Base-by-base conservation (phyloP, 1,284 basidiomycete genomes). In the Vanrija pseudolonga region DNA sequence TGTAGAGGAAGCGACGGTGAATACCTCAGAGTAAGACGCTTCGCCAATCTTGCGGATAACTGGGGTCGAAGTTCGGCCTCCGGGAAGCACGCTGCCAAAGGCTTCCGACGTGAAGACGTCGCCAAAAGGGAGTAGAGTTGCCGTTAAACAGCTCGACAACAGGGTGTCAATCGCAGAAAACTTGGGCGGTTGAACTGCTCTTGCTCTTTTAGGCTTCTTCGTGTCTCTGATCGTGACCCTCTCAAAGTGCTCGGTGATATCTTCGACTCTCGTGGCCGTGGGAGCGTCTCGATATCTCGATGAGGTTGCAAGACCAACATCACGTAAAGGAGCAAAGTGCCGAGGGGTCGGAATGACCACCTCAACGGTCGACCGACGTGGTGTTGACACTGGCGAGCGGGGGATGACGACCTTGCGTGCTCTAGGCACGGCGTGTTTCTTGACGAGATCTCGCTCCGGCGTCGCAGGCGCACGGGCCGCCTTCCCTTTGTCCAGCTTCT, bases 21-120 rank as follows among this genome's bases (percentile, higher is more conserved):
- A 98, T n/a, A 98, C 96, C 70, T 98, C 95, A 0, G 92, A 96
- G 74, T 89, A 98, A 46, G 89, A 92, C 12, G 95, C 95, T 77
- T 98, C 95, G 44, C 94, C 95, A 50, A 97, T 86, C 77, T 98
- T 98, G 59, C 78, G 80, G 72, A 90, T 50, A 5, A 38, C 23
- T 1, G 17, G 51, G 9, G 14, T 20, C 37, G 4, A n/a, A 32
- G 17, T 15, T 9, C 6, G 42, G 12, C 26, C 15, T 2, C 36
- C 22, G 3, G 59, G 49, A 6, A 59, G 38, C 14, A 56, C 32
- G 9, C 39, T 15, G 17, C 17, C 24, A 26, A 63, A 52, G 3
- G 22, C 47, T 14, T 57, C 11, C 3, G 42, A 37, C 12, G 47
- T 36, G 53, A 63, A 57, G 43, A 60, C 32, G 12, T 38, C 32